Base-by-base conservation (phyloP, 176 grass and related monocot genomes). In the maize (Zea mays) region DNA sequence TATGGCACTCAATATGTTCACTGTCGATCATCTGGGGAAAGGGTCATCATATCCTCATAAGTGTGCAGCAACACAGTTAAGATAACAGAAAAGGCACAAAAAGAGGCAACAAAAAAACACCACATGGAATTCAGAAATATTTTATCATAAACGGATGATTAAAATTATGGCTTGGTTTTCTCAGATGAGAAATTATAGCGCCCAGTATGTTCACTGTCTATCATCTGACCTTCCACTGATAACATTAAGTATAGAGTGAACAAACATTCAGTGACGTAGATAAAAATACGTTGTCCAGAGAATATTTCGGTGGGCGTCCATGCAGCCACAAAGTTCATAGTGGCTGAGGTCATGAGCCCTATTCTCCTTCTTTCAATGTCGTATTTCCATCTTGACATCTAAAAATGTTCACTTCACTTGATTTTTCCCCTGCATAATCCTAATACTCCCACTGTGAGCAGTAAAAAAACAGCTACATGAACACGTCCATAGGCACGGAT, bases 141-240 rank as follows among this genome's bases (percentile, higher is more conserved):
- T 57, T 20, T 20, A 17, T 57, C n/a, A 58, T 20, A 57, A 19
- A 56, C 39, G 27, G 27, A 73, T 50, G 59, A 74, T 80, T 69
- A 74, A 69, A 67, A 15, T 80, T 33, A 61, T 85, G 61, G 69
- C 69, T 80, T 85, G 59, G 8, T 85, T 60, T 11, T 80, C 61
- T 74, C 69, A 2, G 8, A 79, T 14, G 60, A 85, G 61, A 80
- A 85, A 49, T 40, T 21, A 46, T 38, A 73, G 10, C 9, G 8
- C 68, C 41, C 40, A 73, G 60, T 8, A 67, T 46, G 58, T 74
- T 67, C 62, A 86, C 3, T 45, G 19, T 55, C 64, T 39, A 64
- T 69, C 77, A 86, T 62, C 15, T 55, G 52, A 16, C 48, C 48
- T 50, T 27, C 27, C 0, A 27, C 27, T 27, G 27, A 27, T 27